Conservation (phyloP, 83 land plant genomes). For the Thuja plicata region DNA sequence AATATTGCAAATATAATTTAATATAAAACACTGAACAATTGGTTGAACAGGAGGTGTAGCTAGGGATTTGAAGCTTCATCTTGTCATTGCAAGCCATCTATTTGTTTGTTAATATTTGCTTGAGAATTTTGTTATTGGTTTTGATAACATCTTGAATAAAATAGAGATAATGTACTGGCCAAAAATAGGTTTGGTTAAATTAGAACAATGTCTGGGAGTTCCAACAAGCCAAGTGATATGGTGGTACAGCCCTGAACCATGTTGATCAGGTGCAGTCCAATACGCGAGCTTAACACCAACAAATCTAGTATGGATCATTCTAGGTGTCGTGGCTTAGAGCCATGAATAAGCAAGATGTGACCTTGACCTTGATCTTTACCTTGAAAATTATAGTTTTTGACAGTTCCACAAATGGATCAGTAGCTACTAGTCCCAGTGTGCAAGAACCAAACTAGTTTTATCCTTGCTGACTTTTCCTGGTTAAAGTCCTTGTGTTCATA, state of each 20-base stretch:
- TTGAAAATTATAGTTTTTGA: neutral
- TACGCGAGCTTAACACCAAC: neutral
- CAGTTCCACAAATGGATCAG: neutral
- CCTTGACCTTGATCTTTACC: neutral
- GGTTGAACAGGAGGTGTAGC: neutral
- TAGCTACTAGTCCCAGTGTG: neutral
- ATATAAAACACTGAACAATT: neutral
- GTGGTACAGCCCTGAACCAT: neutral
- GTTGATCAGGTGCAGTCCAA: neutral
- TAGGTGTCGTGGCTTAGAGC: neutral
- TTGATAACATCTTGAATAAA: neutral
- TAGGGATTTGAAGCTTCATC: neutral
- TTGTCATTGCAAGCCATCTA: neutral
- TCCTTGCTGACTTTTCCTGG: no score
- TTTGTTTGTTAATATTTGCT: neutral
- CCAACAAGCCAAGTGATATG: neutral
- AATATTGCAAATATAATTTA: neutral
- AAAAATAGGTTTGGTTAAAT: neutral
- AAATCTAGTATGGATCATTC: neutral
- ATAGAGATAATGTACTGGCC: neutral
- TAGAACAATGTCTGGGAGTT: neutral
- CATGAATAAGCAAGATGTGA: neutral
- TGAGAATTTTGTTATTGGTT: neutral
- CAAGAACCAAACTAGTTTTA: no score
- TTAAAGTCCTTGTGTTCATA: no score